Percentiles rank a stretch among this genome's conserved stretches.
Conservation (phyloP, 2,329 filamentous ascomycete genomes). For the Aspergillus quadricinctus region DNA sequence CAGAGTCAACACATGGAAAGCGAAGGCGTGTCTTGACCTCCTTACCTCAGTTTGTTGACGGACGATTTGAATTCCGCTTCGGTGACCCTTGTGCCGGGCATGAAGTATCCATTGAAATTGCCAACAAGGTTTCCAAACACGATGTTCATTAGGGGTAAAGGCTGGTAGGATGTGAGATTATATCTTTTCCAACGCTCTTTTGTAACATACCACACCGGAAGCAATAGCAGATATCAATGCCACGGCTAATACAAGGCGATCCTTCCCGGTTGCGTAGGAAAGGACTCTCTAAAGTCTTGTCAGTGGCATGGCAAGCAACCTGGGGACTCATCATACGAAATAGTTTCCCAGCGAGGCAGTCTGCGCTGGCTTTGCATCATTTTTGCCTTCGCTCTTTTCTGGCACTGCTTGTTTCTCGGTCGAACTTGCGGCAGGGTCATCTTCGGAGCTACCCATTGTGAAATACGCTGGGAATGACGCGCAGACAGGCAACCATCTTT, state of each 20-base stretch:
- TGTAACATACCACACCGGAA: constrained; percentile 24
- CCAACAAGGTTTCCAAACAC: constrained; percentile 55
- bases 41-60: constrained; percentile 40
- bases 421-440: neutral
- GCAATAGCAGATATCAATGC: constrained; percentile 16
- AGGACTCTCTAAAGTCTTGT: neutral
- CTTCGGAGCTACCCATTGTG: neutral
- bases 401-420: neutral
- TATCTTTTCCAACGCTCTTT: neutral
- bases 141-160: constrained; percentile 54
- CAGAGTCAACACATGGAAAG: neutral
- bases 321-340: neutral
- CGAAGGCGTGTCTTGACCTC: no score
- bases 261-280: neutral
- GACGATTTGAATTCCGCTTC: constrained; percentile 47
- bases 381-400: neutral
- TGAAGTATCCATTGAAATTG: constrained; percentile 55
- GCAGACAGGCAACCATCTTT: no score
- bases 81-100: constrained; percentile 36
- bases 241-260: neutral
- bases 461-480: neutral
- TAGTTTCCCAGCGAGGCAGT: neutral
- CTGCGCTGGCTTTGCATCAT: neutral
- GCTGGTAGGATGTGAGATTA: constrained; percentile 3
- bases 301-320: neutral